These are phyloP conservation scores for Sesbania bispinosa DNA, from an alignment of 306 rosid species.

Conservation along the genomic window DNA sequence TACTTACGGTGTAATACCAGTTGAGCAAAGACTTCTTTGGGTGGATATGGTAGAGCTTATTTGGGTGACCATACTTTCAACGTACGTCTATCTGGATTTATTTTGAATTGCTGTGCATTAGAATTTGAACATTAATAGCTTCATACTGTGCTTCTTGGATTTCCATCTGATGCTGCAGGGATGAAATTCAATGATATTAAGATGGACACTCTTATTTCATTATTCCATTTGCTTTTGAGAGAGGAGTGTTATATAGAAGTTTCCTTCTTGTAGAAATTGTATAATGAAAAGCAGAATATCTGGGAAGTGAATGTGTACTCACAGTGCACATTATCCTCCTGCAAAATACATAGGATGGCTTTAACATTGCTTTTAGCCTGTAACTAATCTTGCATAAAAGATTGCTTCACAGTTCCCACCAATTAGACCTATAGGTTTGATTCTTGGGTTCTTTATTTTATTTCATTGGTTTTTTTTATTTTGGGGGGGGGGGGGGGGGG, in stretches of 20 bases:
- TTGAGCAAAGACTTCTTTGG: conserved; percentile 95
- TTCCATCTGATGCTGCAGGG: neutral
- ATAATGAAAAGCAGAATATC: neutral
- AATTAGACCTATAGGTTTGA: neutral
- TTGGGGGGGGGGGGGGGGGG: neutral
- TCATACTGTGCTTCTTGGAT: neutral
- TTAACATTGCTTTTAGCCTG: neutral
- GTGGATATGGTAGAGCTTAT: conserved; percentile 88
- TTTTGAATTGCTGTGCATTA: conserved; percentile 1
- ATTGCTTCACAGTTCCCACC: neutral
- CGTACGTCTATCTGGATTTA: conserved; percentile 43
- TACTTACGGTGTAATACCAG: conserved; percentile 91
- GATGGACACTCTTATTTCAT: neutral
- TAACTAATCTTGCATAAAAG: neutral
- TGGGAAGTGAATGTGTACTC: neutral
- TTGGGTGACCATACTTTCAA: conserved; percentile 98
- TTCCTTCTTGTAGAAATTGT: conserved; percentile 5
- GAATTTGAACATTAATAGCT: neutral
- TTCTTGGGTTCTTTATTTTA: neutral
- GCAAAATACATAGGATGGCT: neutral
- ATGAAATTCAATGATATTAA: neutral
- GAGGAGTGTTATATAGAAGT: neutral
- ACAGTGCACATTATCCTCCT: neutral
- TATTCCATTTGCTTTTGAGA: neutral
- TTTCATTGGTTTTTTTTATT: neutral